Evolutionary conservation across 2,329 filamentous ascomycete species (phyloP), one percentile per base, ranked within the genome.

Genomic region (Aspergillus phoenicis): DNA sequence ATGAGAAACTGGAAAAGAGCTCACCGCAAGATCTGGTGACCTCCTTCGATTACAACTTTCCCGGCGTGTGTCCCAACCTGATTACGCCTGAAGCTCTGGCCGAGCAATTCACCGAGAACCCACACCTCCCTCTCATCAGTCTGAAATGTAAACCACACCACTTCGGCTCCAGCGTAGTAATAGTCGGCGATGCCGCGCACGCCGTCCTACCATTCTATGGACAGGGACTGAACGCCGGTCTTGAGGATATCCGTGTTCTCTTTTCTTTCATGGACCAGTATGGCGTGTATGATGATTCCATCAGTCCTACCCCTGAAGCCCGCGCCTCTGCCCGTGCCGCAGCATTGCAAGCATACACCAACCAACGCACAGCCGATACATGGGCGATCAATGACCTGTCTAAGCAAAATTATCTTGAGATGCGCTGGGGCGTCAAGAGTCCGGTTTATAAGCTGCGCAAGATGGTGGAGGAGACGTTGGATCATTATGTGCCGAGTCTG

Each of bases 121-220:
- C 93, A 0, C 95, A 98, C 71, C 86, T 98, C 0, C 95, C 95
- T 0, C 83, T 99, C 6, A 95, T 99, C 73, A 95, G 87, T 73
- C 90, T 99, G 73, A 98, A 97, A 78, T 97, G 93, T 80, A 85
- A 85, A 17, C 95, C 95, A 0, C 91, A 98, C 77, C 92, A 97
- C 79, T 92, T 87, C 79, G 82, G 80, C 53, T 87, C 87, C 24
- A 90, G 88, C 0, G 92, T 85, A 33, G 92, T 96, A 62, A 91
- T 99, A 52, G 75, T 99, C 38, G 95, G 95, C 61, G 95, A 99
- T 73, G 93, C 95, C 7, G 93, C 95, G 0, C 95, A 99, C 75
- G 95, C 96, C 60, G 97, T 99, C 89, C 93, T 99, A 0, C 95
- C 95, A 0, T 99, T 99, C 77, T 99, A 98, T 75, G 95, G 95